Base-by-base conservation (phyloP, 1,284 basidiomycete species). In the Ceratobasidium theobromae region DNA sequence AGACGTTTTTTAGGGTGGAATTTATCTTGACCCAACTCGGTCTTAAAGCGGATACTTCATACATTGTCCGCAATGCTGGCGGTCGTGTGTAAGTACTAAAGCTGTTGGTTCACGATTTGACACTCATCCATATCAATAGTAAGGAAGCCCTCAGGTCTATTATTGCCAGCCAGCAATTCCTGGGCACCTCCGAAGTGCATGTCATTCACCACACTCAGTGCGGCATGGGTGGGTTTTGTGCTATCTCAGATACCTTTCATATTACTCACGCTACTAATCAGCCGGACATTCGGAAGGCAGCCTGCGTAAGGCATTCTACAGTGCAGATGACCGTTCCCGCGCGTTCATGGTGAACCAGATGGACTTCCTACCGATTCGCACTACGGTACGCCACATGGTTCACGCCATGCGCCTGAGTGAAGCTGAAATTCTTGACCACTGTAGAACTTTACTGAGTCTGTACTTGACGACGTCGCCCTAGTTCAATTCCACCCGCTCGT, bases 91-190 rank as follows among this genome's bases (percentile, higher is more conserved):
- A n/a, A n/a, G n/a, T n/a, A n/a, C n/a, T n/a, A n/a, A n/a, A n/a
- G n/a, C n/a, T n/a, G n/a, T n/a, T n/a, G n/a, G n/a, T n/a, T n/a
- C n/a, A n/a, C n/a, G n/a, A n/a, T n/a, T n/a, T n/a, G n/a, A n/a
- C n/a, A n/a, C n/a, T n/a, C n/a, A n/a, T n/a, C n/a, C n/a, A n/a
- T n/a, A n/a, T n/a, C n/a, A n/a, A n/a, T n/a, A 68, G 67, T 41
- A 25, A 30, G 23, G 68, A 69, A 16, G 68, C 68, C 14, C 49
- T 69, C 9, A 53, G 68, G 18, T 60, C 53, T 18, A 28, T 69
- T 25, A 55, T 69, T 48, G 60, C 68, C 54, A 52, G 67, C 54
- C 68, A 69, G 48, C 53, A 69, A 16, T 38, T 68, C 27, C 67
- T 69, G 38, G 68, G 68, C 43, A 69, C 68, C 8, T 27, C 35